Evolutionary conservation across 1,139 yeast genomes (phyloP).

Genomic region (Kurtzmaniella quercitrusa): DNA sequence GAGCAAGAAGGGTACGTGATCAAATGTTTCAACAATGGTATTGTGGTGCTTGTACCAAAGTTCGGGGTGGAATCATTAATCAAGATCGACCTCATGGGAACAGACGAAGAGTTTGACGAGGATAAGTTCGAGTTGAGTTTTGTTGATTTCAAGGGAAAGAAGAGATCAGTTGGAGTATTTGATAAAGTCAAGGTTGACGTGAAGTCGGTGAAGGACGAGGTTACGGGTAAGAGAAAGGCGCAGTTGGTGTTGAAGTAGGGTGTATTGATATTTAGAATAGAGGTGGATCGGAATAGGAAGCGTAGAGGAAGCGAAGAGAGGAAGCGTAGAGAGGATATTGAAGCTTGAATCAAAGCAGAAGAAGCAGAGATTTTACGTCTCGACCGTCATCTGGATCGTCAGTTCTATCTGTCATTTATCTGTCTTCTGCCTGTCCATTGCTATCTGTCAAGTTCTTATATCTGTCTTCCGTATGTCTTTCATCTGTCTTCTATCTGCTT

Average conservation of each 20-base stretch:
- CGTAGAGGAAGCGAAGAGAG: too few relatives aligned
- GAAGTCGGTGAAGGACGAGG: constrained; percentile 75
- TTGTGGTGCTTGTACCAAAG: constrained; percentile 93
- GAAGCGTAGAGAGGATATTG: too few relatives aligned
- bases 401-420: too few relatives aligned
- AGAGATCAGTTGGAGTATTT: constrained; percentile 63
- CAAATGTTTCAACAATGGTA: constrained; percentile 90
- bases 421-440: too few relatives aligned
- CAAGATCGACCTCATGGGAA: constrained; percentile 68
- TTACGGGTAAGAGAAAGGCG: constrained; percentile 91
- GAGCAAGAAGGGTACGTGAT: constrained; percentile 88
- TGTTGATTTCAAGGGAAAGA: constrained; percentile 36
- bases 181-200: constrained; percentile 84
- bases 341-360: too few relatives aligned
- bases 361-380: too few relatives aligned
- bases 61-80: constrained; percentile 95
- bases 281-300: too few relatives aligned
- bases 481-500: too few relatives aligned
- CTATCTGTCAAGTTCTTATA: too few relatives aligned
- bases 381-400: too few relatives aligned
- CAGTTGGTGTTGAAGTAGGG: constrained; percentile 54
- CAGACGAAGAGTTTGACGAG: constrained; percentile 68
- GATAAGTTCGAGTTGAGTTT: constrained; percentile 69
- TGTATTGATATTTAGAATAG: not conserved
- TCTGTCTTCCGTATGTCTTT: too few relatives aligned